Evolutionary conservation across 1,139 yeast species (phyloP).

Genomic region (Scheffersomyces lignicola): DNA sequence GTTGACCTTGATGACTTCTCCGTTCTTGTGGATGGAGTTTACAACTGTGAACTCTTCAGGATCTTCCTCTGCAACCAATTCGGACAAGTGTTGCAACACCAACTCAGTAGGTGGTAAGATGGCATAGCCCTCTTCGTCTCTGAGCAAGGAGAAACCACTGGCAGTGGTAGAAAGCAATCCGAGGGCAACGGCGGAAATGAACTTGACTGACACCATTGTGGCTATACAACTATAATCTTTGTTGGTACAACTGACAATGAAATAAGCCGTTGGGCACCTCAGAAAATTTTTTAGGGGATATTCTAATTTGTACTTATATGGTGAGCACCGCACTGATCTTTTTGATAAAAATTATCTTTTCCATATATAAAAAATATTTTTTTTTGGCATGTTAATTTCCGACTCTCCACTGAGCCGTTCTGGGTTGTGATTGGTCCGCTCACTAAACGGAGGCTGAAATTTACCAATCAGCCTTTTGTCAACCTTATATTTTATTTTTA

Average conservation of each 20-base stretch:
- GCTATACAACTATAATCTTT: background rate
- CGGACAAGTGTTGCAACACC: conserved; percentile 13
- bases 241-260: too few relatives aligned
- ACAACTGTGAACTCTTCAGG: conserved; percentile 14
- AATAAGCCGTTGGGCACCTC: too few relatives aligned
- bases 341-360: conserved; percentile 1
- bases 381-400: too few relatives aligned
- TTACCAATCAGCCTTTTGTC: too few relatives aligned
- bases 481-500: too few relatives aligned
- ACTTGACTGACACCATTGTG: conserved; percentile 15
- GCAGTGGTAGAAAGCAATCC: conserved; percentile 9
- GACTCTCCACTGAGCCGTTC: too few relatives aligned
- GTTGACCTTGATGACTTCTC: conserved; percentile 15
- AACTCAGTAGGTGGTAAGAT: conserved; percentile 17
- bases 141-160: conserved; percentile 11
- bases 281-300: conserved; percentile 1
- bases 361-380: too few relatives aligned
- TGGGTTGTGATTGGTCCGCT: too few relatives aligned
- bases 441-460: too few relatives aligned
- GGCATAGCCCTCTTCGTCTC: conserved; percentile 14
- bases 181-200: conserved; percentile 11
- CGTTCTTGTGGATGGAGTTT: conserved; percentile 13
- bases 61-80: conserved; percentile 10
- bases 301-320: background rate
- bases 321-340: background rate